phyloP scores from a whole-genome alignment of 2,329 filamentous ascomycete genomes.

The Beauveria australis region DNA sequence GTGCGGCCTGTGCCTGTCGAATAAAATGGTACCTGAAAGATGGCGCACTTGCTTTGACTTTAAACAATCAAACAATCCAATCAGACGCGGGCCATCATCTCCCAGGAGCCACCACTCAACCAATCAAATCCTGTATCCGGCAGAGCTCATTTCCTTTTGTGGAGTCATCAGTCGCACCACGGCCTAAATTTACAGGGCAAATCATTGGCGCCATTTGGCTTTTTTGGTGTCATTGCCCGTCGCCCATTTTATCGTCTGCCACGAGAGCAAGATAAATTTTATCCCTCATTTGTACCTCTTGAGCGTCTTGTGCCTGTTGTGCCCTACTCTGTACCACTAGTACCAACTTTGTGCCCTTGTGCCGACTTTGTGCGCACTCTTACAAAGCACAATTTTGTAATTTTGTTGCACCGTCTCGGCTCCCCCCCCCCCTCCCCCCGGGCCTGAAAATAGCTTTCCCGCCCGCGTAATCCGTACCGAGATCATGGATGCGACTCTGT shows the following conservation, averaged over 20 bases:
- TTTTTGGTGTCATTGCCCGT: not conserved
- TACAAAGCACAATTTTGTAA: not conserved
- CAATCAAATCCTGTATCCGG: not conserved
- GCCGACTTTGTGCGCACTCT: not conserved
- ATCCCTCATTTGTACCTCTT: slow-evolving; percentile 1
- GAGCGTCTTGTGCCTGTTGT: not conserved
- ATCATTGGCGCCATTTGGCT: no score
- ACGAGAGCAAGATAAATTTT: not conserved
- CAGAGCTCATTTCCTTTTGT: not conserved
- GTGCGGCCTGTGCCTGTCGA: not conserved
- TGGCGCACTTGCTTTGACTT: not conserved
- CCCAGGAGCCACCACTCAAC: not conserved
- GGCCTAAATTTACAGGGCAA: not conserved
- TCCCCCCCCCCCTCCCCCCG: no score
- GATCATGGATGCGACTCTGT: not conserved
- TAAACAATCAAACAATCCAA: not conserved
- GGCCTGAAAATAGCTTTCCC: slow-evolving; percentile 2
- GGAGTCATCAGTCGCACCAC: not conserved
- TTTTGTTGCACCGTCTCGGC: not conserved
- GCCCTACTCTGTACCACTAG: not conserved
- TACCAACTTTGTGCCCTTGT: not conserved
- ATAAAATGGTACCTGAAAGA: slow-evolving; percentile 4
- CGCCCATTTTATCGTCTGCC: not conserved
- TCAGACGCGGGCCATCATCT: slow-evolving; percentile 10
- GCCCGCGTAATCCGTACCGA: not conserved